Conservation (phyloP, 2,329 filamentous ascomycete species). For the Aspergillus aculeatus region DNA sequence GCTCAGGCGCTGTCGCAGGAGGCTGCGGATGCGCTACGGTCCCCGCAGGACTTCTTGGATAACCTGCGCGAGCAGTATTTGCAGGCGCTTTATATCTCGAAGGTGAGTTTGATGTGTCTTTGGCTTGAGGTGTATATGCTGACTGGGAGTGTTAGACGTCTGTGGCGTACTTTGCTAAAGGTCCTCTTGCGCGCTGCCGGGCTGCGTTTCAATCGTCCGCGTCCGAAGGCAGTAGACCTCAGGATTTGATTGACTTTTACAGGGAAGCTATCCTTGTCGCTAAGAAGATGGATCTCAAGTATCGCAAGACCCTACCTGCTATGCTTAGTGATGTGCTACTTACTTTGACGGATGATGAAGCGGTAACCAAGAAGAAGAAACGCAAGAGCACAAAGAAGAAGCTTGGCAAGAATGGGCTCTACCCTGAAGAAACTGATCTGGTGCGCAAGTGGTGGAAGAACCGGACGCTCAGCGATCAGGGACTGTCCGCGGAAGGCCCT, state of each 20-base stretch:
- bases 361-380: conserved; percentile 23
- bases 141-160: conserved; percentile 38
- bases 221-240: conserved; percentile 21
- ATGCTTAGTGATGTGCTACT: conserved; percentile 39
- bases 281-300: conserved; percentile 50
- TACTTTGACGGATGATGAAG: conserved; percentile 38
- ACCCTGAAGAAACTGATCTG: conserved; percentile 45
- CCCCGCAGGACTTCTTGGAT: conserved; percentile 38
- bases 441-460: conserved; percentile 48
- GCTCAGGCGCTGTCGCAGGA: conserved; percentile 15
- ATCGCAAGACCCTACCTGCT: conserved; percentile 45
- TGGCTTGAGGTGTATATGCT: conserved; percentile 8
- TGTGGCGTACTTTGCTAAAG: conserved; percentile 53
- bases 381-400: conserved; percentile 43
- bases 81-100: conserved; percentile 45
- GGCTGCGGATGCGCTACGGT: conserved; percentile 22
- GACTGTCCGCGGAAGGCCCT: conserved; percentile 21
- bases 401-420: conserved; percentile 49
- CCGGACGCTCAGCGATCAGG: conserved; percentile 31
- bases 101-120: conserved; percentile 27
- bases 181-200: conserved; percentile 48
- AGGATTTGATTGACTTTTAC: conserved; percentile 40
- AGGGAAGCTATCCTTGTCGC: conserved; percentile 43
- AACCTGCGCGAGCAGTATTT: conserved; percentile 42
- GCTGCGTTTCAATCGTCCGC: conserved; percentile 36